Base-by-base conservation (phyloP, 805 yeast species). In the Kluyveromyces siamensis region DNA sequence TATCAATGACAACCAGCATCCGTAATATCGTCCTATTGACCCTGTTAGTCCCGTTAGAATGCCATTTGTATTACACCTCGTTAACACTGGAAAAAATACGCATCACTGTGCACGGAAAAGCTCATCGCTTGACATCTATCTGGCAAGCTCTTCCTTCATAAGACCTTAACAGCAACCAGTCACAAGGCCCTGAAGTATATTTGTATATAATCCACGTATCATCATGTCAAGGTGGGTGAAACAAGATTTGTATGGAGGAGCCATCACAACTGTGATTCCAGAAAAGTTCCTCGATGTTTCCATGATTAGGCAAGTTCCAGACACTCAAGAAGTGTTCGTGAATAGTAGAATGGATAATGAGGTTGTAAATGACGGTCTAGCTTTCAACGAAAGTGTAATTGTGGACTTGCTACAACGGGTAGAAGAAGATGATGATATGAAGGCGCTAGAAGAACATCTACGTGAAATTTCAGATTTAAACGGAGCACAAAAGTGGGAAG, bases 281-380 rank as follows among this genome's bases (percentile, higher is more conserved):
- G 49, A 55, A 1, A 77, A 76, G 0, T 72, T 83, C 44, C 60
- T 83, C 1, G 97, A 93, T 64, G 96, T 89, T 0, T 84, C 96
- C 1, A 64, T 71, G 37, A 62, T 90, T 44, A 71, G 99, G 49
- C 87, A 87, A 51, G 79, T 93, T 2, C 98, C 99, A 0, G 97
- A 93, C 59, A 81, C 89, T 1, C 98, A 93, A 62, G 99, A 91
- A 63, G 96, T 91, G 25, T 93, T 77, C 63, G 79, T 90, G 2
- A 74, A 74, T 45, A 58, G 65, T 13, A 56, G 70, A 7, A 63
- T 65, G 8, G 62, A 62, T 16, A 51, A 51, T 3, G 43, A 53
- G 21, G 68, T 68, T 35, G 65, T 65, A 41, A 68, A 62, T 40
- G 70, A 57, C 61, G 71, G 54, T 44, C 59, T 72, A 43, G 65